Conservation (phyloP, 768 basidiomycete genomes). For the Obba rivulosa region DNA sequence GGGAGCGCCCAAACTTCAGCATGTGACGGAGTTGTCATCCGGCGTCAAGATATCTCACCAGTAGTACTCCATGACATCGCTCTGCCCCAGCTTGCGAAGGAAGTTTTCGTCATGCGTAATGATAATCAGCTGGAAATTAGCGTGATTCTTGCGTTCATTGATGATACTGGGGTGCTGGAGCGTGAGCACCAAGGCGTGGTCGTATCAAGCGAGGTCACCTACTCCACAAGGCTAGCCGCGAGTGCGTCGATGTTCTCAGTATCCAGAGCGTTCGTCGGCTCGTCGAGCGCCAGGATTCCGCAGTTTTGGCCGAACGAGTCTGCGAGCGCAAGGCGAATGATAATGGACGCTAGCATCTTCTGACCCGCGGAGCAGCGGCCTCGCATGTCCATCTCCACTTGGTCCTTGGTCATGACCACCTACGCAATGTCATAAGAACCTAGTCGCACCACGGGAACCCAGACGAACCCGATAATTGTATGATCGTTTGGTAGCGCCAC, state of each 20-base stretch:
- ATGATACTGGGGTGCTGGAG: conserved; percentile 63
- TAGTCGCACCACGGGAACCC: conserved; percentile 2
- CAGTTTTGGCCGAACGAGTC: conserved; percentile 98
- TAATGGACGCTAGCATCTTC: conserved; percentile 97
- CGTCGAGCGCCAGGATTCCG: conserved; percentile 94
- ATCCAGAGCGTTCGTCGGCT: conserved; percentile 97
- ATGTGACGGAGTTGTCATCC: neutral
- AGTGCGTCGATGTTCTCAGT: conserved; percentile 94
- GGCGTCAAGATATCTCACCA: conserved; percentile 48
- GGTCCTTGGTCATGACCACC: conserved; percentile 99
- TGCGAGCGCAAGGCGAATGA: conserved; percentile 93
- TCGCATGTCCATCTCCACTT: conserved; percentile 99
- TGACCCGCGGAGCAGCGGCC: conserved; percentile 98
- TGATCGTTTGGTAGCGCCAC: conserved; percentile 81
- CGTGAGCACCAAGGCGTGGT: neutral
- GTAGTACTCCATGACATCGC: conserved; percentile 92
- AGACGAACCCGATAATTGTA: conserved; percentile 90
- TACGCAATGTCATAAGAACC: conserved; percentile 25
- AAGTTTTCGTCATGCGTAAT: conserved; percentile 98
- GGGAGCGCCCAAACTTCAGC: neutral
- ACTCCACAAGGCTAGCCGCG: conserved; percentile 90
- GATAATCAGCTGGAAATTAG: conserved; percentile 94
- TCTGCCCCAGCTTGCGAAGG: conserved; percentile 82
- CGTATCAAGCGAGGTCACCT: conserved; percentile 27
- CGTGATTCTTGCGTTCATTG: conserved; percentile 81